Evolutionary conservation across 805 yeast genomes (phyloP).

Genomic region (Metschnikowia proteae): DNA sequence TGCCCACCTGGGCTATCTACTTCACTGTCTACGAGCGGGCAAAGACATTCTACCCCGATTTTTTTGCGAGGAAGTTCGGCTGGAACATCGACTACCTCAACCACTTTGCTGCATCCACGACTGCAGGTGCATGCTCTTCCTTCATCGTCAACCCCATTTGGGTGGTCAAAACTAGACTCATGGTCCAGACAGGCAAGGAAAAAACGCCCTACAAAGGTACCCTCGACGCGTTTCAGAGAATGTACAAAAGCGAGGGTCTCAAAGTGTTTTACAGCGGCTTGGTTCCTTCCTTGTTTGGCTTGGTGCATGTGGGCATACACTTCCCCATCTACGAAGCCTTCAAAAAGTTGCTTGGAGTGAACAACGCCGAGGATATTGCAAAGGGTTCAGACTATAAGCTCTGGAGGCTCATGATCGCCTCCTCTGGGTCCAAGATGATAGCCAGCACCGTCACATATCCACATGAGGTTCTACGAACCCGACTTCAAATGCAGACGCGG

Average conservation of each 20-base stretch:
- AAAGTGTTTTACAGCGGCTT: constrained; percentile 83
- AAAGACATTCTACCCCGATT: constrained; percentile 50
- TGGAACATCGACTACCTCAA: constrained; percentile 25
- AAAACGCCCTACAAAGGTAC: constrained; percentile 64
- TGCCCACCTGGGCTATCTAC: constrained; percentile 97
- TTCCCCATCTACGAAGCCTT: constrained; percentile 89
- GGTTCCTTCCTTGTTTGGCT: constrained; percentile 85
- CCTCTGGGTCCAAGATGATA: constrained; percentile 78
- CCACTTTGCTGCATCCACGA: constrained; percentile 63
- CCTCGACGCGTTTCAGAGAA: constrained; percentile 73
- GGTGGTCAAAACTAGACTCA: constrained; percentile 94
- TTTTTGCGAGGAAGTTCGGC: constrained; percentile 28
- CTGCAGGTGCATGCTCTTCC: constrained; percentile 87
- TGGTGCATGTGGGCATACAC: constrained; percentile 91
- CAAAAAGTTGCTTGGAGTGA: constrained; percentile 38
- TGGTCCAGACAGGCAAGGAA: constrained; percentile 66
- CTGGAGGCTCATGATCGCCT: constrained; percentile 48
- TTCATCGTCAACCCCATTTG: constrained; percentile 89
- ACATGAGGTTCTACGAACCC: constrained; percentile 88
- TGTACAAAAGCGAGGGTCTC: constrained; percentile 77
- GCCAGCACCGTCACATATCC: constrained; percentile 92
- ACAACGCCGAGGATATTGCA: constrained; percentile 12
- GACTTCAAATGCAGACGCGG: constrained; percentile 67
- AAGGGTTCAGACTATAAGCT: constrained; percentile 16
- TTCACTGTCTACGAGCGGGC: constrained; percentile 85